Base-by-base conservation (phyloP, 139 green algal genomes). In the Yamagishiella unicocca region DNA sequence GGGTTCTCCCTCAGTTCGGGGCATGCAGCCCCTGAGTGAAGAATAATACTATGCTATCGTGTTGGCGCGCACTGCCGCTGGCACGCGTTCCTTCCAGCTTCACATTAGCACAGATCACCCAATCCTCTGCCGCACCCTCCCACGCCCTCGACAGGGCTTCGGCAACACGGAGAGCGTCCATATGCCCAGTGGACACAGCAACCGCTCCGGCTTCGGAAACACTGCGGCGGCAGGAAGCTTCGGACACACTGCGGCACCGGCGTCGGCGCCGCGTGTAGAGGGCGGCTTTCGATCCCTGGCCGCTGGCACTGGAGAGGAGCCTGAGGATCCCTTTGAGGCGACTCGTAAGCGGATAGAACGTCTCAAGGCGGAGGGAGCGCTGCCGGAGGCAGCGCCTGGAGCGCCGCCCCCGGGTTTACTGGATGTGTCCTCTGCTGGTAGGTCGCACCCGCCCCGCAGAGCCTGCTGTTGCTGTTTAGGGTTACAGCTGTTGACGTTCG, bases 301-400 rank as follows among this genome's bases (percentile, higher is more conserved):
- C 33, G 37, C 31, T 46, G 78, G 40, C 19, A n/a, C 24, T 35
- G 79, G 24, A 19, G 58, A 64, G 68, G 90, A 78, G 31, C 45
- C 42, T 8, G 90, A 91, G 22, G 90, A 97, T 83, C 89, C 94
- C 7, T 89, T 96, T 38, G 93, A 95, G 74, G 95, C 94, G 6
- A 97, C 93, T 0, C 88, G 89, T n/a, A 90, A 87, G 67, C 92
- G 95, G 27, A 97, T 97, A 45, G 94, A 95, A 68, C 58, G 82
- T 42, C 90, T 98, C 33, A 93, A 92, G 85, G 66, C 91, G 37
- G 72, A 91, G 64, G 92, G 83, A 35, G 72, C 70, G 25, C 71
- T 92, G 54, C 71, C 75, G 14, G 78, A 90, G 31, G 42, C 27
- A 35, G 54, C 40, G 45, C 27, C 64, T 0, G 22, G 45, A 4